phyloP scores from a whole-genome alignment of 805 yeast genomes.

The Candida silvatica region DNA sequence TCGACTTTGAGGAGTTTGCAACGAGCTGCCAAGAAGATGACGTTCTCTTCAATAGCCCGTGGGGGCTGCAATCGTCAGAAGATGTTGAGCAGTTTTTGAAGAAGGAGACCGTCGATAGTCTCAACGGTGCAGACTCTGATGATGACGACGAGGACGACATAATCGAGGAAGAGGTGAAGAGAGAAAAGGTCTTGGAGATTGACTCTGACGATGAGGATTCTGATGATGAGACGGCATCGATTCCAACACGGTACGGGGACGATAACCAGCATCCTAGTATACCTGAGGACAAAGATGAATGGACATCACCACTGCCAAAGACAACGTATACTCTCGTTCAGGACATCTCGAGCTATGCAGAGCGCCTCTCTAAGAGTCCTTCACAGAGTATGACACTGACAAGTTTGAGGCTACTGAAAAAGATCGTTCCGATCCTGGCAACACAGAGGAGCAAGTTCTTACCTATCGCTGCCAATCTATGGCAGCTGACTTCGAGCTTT shows the following conservation, averaged over 20 bases:
- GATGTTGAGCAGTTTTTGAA: slow-evolving; percentile 38
- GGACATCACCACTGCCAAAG: slow-evolving; percentile 65
- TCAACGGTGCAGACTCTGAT: slow-evolving; percentile 9
- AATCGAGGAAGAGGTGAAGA: slow-evolving; percentile 14
- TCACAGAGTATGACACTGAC: slow-evolving; percentile 49
- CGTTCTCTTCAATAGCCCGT: slow-evolving; percentile 33
- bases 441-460: slow-evolving; percentile 35
- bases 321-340: slow-evolving; percentile 49
- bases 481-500: slow-evolving; percentile 35
- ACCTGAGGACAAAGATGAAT: slow-evolving; percentile 27
- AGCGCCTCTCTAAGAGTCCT: slow-evolving; percentile 57
- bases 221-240: slow-evolving; percentile 25
- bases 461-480: slow-evolving; percentile 42
- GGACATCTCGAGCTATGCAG: slow-evolving; percentile 60
- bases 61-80: slow-evolving; percentile 45
- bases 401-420: slow-evolving; percentile 40
- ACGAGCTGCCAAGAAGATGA: slow-evolving; percentile 14
- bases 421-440: slow-evolving; percentile 44
- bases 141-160: slow-evolving; percentile 8
- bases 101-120: slow-evolving; percentile 21
- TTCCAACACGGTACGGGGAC: slow-evolving; percentile 9
- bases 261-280: slow-evolving; percentile 18
- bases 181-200: slow-evolving; percentile 18
- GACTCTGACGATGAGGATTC: slow-evolving; percentile 27
- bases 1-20: slow-evolving; percentile 17